Evolutionary conservation across 2,329 filamentous ascomycete genomes (phyloP), one percentile per base, ranked within the genome.

Genomic region (Orbilia brochopaga): DNA sequence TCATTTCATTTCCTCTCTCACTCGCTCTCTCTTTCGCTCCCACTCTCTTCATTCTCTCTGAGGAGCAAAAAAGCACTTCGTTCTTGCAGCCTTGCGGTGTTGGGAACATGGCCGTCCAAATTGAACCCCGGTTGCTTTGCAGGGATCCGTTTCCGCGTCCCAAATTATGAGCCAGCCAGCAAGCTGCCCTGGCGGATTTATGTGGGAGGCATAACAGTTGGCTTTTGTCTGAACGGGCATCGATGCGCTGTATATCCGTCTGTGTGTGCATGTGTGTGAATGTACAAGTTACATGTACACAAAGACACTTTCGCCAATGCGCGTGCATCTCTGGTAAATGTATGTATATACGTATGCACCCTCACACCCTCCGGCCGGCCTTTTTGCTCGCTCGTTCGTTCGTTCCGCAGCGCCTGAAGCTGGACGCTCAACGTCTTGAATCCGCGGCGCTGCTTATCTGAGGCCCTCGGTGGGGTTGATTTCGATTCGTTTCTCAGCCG

Each of bases 101-200:
- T 61, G 64, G 62, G 64, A 8, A 50, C 66, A 62, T 70, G 66
- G 66, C 66, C 46, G 48, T 69, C 58, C 58, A 58, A 63, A 69
- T 40, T 27, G 44, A 19, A 69, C 66, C 66, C 66, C 48, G 27
- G 66, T 64, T 50, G 35, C 27, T 13, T 35, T 35, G 48, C 66
- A 70, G 59, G 66, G 66, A 70, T 70, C 17, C 48, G 46, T 46
- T 70, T 70, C 66, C 66, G 66, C 66, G 66, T 64, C 59, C 63
- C 35, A 21, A 63, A 64, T 61, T 59, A 40, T 55, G 52, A 57
- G 4, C 37, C 37, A 42, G 37, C 37, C 37, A 42, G 37, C 65
- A 51, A 69, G 58, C 65, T 69, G 55, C 63, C 63, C 64, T 60
- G 64, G 57, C 64, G 51, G 42, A 55, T 63, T 62, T 52, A 32